phyloP scores from a whole-genome alignment of 257 asterid genomes.

The Ocimum tenuiflorum region DNA sequence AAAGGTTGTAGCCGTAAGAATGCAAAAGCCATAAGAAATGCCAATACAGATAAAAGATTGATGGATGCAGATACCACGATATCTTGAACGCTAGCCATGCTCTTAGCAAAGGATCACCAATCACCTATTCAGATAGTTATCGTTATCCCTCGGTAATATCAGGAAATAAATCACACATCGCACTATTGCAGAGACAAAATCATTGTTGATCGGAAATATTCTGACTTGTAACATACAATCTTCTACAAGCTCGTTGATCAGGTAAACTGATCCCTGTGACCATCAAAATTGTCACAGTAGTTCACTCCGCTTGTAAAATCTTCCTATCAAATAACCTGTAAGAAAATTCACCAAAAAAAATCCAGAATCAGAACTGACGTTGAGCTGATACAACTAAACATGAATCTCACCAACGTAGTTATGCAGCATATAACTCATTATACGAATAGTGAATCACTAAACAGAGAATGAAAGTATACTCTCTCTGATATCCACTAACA shows the following conservation, averaged over 20 bases:
- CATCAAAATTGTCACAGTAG: conserved; percentile 9
- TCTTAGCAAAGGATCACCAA: conserved; percentile 23
- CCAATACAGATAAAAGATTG: conserved; percentile 74
- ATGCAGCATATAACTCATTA: too few species aligned
- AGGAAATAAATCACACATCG: background rate
- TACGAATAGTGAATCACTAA: too few species aligned
- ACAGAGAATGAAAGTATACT: too few species aligned
- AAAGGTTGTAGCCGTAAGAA: conserved; percentile 81
- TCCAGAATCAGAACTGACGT: too few species aligned
- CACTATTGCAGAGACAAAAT: background rate
- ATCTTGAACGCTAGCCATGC: conserved; percentile 76
- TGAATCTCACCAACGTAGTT: too few species aligned
- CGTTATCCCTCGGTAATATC: too few species aligned
- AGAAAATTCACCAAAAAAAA: background rate
- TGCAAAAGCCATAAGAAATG: conserved; percentile 80
- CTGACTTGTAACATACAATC: background rate
- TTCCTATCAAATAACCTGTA: background rate
- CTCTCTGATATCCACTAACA: too few species aligned
- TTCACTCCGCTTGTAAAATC: conserved; percentile 7
- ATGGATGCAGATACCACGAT: conserved; percentile 57
- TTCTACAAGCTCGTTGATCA: conserved; percentile 2
- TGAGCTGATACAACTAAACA: too few species aligned
- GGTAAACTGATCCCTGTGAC: background rate
- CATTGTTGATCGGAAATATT: background rate
- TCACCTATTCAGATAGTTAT: conserved; percentile 19